Evolutionary conservation across 495 filamentous ascomycete genomes (phyloP).

Genomic region (Neurospora sublineolata): DNA sequence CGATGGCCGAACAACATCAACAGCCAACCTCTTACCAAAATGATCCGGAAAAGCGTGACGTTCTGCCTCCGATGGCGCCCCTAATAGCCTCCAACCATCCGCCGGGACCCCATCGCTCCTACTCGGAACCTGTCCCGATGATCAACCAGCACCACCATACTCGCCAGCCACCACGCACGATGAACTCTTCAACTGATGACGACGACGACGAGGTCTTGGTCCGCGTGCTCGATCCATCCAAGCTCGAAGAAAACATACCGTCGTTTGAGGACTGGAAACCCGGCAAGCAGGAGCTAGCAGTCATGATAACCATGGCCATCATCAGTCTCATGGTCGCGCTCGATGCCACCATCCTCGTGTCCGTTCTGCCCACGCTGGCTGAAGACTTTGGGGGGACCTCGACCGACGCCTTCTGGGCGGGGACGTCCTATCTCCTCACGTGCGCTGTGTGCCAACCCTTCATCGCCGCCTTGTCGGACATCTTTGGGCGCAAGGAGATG

Average conservation of each 20-base stretch:
- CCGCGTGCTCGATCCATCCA: not conserved
- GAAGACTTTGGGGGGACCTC: constrained; percentile 31
- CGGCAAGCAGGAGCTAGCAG: constrained; percentile 23
- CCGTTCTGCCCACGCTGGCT: constrained; percentile 32
- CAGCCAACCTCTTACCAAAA: not conserved
- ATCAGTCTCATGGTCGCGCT: constrained; percentile 41
- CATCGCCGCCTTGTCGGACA: constrained; percentile 37
- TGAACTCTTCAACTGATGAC: not conserved
- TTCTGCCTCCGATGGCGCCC: not conserved
- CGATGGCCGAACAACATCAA: not conserved
- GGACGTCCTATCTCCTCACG: constrained; percentile 41
- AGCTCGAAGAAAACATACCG: constrained; percentile 7
- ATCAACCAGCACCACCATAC: not conserved
- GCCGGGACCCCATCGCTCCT: not conserved
- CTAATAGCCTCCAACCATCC: not conserved
- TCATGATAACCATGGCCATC: constrained; percentile 34
- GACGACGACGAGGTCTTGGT: not conserved
- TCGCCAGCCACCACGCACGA: not conserved
- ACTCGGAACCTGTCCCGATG: not conserved
- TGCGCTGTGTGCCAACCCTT: constrained; percentile 37
- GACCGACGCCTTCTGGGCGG: constrained; percentile 43
- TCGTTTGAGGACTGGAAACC: constrained; percentile 26
- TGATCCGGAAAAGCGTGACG: not conserved
- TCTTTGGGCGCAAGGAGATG: constrained; percentile 40
- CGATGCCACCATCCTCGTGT: constrained; percentile 44